Percentiles rank a stretch among this genome's conserved stretches.
Evolutionary conservation across 805 yeast species (phyloP).

Genomic region (Candida anglica): DNA sequence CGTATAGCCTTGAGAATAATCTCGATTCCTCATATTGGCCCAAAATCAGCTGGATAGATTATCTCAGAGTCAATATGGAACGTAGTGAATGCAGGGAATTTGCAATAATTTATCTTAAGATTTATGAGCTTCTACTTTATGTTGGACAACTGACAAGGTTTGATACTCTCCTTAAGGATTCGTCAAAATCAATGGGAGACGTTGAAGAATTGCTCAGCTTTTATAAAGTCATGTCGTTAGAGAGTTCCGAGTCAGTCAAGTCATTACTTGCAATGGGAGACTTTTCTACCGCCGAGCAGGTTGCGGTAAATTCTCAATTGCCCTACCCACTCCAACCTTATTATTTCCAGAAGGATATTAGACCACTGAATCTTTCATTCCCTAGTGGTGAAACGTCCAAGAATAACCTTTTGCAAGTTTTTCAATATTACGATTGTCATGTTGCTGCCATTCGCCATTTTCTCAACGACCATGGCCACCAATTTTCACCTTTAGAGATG

Average conservation of each 20-base stretch:
- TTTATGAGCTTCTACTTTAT: slow-evolving; percentile 24
- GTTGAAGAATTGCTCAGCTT: too few species aligned
- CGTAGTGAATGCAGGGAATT: slow-evolving; percentile 25
- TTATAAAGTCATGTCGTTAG: background rate
- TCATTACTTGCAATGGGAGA: slow-evolving; percentile 21
- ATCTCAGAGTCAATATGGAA: slow-evolving; percentile 19
- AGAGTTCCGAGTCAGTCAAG: background rate
- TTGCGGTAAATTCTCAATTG: slow-evolving; percentile 16
- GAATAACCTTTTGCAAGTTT: slow-evolving; percentile 9
- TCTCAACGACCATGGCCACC: slow-evolving; percentile 17
- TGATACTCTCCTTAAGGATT: slow-evolving; percentile 1
- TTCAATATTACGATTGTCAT: slow-evolving; percentile 14
- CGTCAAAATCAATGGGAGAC: background rate
- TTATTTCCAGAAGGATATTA: slow-evolving; percentile 11
- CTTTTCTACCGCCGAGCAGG: slow-evolving; percentile 30
- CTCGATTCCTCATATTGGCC: slow-evolving; percentile 30
- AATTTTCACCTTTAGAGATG: slow-evolving; percentile 20
- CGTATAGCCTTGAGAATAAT: slow-evolving; percentile 26
- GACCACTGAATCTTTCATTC: background rate
- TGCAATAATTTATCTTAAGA: slow-evolving; percentile 25
- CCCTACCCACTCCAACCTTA: slow-evolving; percentile 17
- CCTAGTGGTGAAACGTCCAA: background rate
- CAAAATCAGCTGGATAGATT: slow-evolving; percentile 35
- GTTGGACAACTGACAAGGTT: slow-evolving; percentile 1
- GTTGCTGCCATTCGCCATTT: slow-evolving; percentile 24